Percentiles rank a stretch among this genome's conserved stretches.
Conservation (phyloP, 352 stramenopile genomes). For the Pythium brassicae region DNA sequence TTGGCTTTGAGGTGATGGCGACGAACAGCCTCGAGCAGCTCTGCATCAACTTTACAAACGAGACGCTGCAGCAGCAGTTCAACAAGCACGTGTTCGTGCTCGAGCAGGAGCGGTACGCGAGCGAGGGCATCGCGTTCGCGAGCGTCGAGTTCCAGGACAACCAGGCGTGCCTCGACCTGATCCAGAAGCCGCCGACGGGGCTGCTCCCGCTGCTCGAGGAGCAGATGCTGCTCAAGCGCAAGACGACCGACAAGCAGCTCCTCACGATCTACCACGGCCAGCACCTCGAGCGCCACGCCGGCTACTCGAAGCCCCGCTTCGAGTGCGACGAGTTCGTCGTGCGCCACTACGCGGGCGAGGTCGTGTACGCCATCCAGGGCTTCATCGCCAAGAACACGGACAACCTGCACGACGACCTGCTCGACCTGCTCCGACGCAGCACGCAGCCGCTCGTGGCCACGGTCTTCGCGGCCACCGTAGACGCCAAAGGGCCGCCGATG, state of each 20-base stretch:
- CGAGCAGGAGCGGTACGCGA: slow-evolving; percentile 76
- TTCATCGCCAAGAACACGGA: slow-evolving; percentile 89
- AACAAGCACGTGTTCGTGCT: slow-evolving; percentile 87
- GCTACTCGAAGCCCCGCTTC: slow-evolving; percentile 73
- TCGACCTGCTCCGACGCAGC: slow-evolving; percentile 71
- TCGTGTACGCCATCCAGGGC: slow-evolving; percentile 77
- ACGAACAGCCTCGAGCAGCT: slow-evolving; percentile 88
- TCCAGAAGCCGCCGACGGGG: slow-evolving; percentile 75
- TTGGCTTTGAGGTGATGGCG: slow-evolving; percentile 89
- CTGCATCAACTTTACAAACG: slow-evolving; percentile 92
- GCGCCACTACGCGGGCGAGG: slow-evolving; percentile 79
- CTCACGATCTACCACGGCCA: slow-evolving; percentile 78
- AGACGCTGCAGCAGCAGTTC: slow-evolving; percentile 88
- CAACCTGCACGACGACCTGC: slow-evolving; percentile 84
- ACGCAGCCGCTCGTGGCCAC: slow-evolving; percentile 56
- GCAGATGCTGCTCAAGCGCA: slow-evolving; percentile 83
- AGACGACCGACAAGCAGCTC: slow-evolving; percentile 81
- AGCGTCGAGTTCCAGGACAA: slow-evolving; percentile 85
- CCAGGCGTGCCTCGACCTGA: slow-evolving; percentile 70
- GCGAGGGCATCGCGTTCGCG: slow-evolving; percentile 69
- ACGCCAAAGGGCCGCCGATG: not conserved
- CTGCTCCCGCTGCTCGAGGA: slow-evolving; percentile 84
- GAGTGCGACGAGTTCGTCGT: slow-evolving; percentile 86
- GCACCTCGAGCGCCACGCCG: slow-evolving; percentile 65
- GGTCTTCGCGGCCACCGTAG: slow-evolving; percentile 31